Base-by-base conservation (phyloP, 768 basidiomycete species). In the Suillus brevipes region DNA sequence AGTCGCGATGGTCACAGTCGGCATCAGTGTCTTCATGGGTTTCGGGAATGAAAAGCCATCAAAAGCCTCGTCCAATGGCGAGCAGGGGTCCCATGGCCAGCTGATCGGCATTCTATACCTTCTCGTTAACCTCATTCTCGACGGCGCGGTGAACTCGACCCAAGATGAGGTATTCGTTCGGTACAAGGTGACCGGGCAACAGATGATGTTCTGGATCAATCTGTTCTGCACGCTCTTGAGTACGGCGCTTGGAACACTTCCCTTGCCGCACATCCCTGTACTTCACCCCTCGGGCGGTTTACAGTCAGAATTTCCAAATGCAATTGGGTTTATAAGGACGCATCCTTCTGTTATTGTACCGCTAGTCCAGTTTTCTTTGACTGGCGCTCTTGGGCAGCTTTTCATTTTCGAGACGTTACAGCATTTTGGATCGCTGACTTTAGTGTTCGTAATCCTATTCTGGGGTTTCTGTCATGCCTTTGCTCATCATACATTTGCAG, bases 131-230 rank as follows among this genome's bases (percentile, higher is more conserved):
- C 86, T 99, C 28, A 79, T 90, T 37, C 84, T 99, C 61, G 97
- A 99, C 75, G 97, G 97, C 25, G 88, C 92, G 36, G 90, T 90
- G 65, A 98, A 99, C 80, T 93, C 94, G 13, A 97, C 96, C 3
- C 97, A 99, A 76, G 97, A 99, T 76, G 93, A 98, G 78, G 90
- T 99, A 65, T 99, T 99, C 78, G 81, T 87, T 31, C 81, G 84
- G 14, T 88, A 91, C 78, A 86, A 86, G 23, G 82, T 87, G 52
- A 81, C 86, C 3, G 97, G 97, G 9, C 95, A 97, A 77, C 97
- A 99, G 74, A 98, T 99, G 96, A 99, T 99, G 97, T 89, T 99
- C 75, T 97, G 89, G 88, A 97, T 99, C 78, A 97, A 95, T 74
- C 69, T 91, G 34, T 90, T 96, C 80, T 90, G 91, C 78, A 92